Evolutionary conservation across 305 asterid genomes (phyloP).

Genomic region (Lippia alba): DNA sequence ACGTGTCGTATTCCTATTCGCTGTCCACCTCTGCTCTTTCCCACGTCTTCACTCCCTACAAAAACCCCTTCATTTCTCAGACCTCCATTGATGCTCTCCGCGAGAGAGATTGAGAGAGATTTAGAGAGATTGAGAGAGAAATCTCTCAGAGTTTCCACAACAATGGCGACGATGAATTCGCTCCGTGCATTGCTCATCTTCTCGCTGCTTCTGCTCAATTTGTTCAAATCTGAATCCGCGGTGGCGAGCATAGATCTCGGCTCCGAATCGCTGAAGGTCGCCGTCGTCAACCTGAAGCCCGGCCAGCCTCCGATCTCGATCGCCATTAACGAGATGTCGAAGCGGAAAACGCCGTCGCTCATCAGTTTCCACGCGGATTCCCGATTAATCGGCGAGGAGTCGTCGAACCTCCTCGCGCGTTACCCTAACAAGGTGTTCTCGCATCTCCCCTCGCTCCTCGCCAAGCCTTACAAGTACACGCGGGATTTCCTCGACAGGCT

Average conservation of each 20-base stretch:
- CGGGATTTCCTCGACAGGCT: slow-evolving; percentile 43
- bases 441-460: slow-evolving; percentile 66
- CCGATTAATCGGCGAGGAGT: slow-evolving; percentile 91
- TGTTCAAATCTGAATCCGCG: slow-evolving; percentile 68
- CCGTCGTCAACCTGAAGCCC: slow-evolving; percentile 93
- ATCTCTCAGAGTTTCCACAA: slow-evolving; percentile 34
- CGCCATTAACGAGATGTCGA: slow-evolving; percentile 98
- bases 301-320: slow-evolving; percentile 91
- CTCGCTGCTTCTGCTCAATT: slow-evolving; percentile 43
- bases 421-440: slow-evolving; percentile 85
- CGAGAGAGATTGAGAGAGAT: neutral
- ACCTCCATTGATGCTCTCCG: slow-evolving; percentile 28
- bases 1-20: slow-evolving; percentile 55
- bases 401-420: slow-evolving; percentile 81
- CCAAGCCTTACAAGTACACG: slow-evolving; percentile 59
- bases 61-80: slow-evolving; percentile 35
- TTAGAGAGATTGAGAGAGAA: neutral
- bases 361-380: slow-evolving; percentile 77
- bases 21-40: slow-evolving; percentile 26
- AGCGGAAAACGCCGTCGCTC: slow-evolving; percentile 85
- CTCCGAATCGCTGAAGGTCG: slow-evolving; percentile 92
- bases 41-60: slow-evolving; percentile 48
- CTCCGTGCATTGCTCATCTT: slow-evolving; percentile 50
- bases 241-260: slow-evolving; percentile 99
- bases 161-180: slow-evolving; percentile 44